A percentile compares a stretch with the other conserved stretches of the same genome.
phyloP scores from a whole-genome alignment of 1,284 basidiomycete species.

The Boletus mariae region DNA sequence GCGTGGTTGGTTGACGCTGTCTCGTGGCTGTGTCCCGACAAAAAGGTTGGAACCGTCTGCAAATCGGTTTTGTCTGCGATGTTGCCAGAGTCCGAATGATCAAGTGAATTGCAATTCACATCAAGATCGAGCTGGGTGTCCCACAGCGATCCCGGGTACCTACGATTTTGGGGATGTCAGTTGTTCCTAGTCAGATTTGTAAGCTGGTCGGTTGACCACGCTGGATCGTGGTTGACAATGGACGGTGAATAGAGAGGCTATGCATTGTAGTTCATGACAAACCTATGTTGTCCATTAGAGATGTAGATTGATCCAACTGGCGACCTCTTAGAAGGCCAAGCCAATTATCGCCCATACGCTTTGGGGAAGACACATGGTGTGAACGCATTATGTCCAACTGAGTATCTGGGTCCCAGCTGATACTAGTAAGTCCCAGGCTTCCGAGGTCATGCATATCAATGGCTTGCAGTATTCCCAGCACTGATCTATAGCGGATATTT shows the following conservation, averaged over 20 bases:
- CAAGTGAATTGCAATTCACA: conserved; percentile 52
- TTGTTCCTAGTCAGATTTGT: conserved; percentile 33
- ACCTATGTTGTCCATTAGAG: too few relatives aligned
- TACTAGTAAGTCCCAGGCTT: too few relatives aligned
- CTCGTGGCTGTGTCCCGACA: background rate
- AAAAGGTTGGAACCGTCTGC: conserved; percentile 44
- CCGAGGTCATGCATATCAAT: too few relatives aligned
- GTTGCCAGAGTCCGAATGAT: conserved; percentile 41
- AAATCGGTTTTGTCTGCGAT: conserved; percentile 48
- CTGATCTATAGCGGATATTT: too few relatives aligned
- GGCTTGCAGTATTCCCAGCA: too few relatives aligned
- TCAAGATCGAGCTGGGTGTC: conserved; percentile 43
- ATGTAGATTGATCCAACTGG: too few relatives aligned
- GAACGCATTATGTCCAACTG: too few relatives aligned
- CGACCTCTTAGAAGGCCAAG: too few relatives aligned
- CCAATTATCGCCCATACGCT: too few relatives aligned
- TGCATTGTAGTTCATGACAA: too few relatives aligned
- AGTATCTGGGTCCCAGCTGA: too few relatives aligned
- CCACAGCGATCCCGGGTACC: conserved; percentile 41
- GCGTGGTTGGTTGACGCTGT: background rate
- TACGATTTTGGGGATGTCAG: conserved; percentile 41
- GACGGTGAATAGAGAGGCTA: background rate
- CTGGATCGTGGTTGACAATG: conserved; percentile 11
- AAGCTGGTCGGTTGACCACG: conserved; percentile 2
- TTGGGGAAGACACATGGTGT: too few relatives aligned